Conservation (phyloP, 1,284 basidiomycete species). For the Microbotryum silenes-acaulis region DNA sequence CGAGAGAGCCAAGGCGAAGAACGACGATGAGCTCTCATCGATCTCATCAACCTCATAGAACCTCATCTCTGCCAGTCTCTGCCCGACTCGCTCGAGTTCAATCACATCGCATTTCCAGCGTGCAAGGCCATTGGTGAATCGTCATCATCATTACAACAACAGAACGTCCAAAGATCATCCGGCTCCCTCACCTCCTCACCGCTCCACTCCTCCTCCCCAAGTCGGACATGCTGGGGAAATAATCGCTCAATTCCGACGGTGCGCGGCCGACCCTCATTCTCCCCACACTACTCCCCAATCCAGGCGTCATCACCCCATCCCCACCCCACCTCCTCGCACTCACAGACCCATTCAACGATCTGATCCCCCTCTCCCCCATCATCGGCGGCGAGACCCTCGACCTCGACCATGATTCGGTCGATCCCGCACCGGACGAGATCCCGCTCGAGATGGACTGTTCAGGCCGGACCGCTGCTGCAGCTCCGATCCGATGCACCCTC, state of each 20-base stretch:
- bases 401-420: background rate
- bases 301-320: background rate
- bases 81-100: too few species aligned
- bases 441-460: background rate
- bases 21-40: too few species aligned
- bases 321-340: background rate
- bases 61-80: too few species aligned
- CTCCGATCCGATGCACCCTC: slow-evolving; percentile 59
- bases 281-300: background rate
- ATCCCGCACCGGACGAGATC: background rate
- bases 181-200: too few species aligned
- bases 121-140: too few species aligned
- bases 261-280: slow-evolving; percentile 3
- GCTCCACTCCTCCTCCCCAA: slow-evolving; percentile 3
- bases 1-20: too few species aligned
- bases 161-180: too few species aligned
- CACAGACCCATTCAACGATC: background rate
- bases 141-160: too few species aligned
- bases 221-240: slow-evolving; percentile 23
- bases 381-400: background rate
- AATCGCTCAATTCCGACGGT: slow-evolving; percentile 28
- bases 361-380: background rate
- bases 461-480: background rate
- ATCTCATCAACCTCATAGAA: too few species aligned
- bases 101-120: too few species aligned